phyloP scores from a whole-genome alignment of 257 asterid species.

The Perilla frutescens region DNA sequence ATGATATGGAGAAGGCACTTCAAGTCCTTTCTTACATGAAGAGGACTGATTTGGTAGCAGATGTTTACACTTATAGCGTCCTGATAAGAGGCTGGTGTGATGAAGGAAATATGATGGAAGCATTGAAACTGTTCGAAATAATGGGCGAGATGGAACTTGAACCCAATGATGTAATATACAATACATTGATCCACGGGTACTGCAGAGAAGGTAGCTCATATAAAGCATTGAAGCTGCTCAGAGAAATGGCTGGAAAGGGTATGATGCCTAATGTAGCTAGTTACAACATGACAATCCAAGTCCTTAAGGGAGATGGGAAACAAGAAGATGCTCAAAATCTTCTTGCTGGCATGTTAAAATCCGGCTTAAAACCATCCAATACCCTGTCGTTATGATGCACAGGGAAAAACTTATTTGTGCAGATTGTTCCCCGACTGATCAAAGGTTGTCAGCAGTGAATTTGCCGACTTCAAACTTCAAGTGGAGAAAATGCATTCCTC shows the following conservation, averaged over 20 bases:
- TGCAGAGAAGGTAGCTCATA: slow-evolving; percentile 72
- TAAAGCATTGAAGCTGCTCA: slow-evolving; percentile 59
- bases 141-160: slow-evolving; percentile 52
- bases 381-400: slow-evolving; percentile 38
- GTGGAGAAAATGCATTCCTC: slow-evolving; percentile 20
- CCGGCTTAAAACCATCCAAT: slow-evolving; percentile 52
- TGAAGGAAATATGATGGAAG: slow-evolving; percentile 79
- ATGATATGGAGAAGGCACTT: slow-evolving; percentile 70
- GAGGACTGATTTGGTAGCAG: slow-evolving; percentile 51
- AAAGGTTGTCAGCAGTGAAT: neutral
- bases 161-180: slow-evolving; percentile 69
- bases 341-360: slow-evolving; percentile 57
- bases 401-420: slow-evolving; percentile 28
- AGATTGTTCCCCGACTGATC: slow-evolving; percentile 19
- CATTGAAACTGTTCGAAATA: slow-evolving; percentile 62
- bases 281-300: slow-evolving; percentile 62
- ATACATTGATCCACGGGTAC: slow-evolving; percentile 73
- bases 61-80: slow-evolving; percentile 70
- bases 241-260: slow-evolving; percentile 63
- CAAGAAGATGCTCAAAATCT: slow-evolving; percentile 56
- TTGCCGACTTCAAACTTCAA: neutral
- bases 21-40: slow-evolving; percentile 60
- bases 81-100: slow-evolving; percentile 74
- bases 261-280: slow-evolving; percentile 74
- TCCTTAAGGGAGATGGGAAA: slow-evolving; percentile 61